A percentile compares a stretch with the other conserved stretches of the same genome.
Evolutionary conservation across 2,329 filamentous ascomycete genomes (phyloP).

Genomic region (Knoxdaviesia proteae): DNA sequence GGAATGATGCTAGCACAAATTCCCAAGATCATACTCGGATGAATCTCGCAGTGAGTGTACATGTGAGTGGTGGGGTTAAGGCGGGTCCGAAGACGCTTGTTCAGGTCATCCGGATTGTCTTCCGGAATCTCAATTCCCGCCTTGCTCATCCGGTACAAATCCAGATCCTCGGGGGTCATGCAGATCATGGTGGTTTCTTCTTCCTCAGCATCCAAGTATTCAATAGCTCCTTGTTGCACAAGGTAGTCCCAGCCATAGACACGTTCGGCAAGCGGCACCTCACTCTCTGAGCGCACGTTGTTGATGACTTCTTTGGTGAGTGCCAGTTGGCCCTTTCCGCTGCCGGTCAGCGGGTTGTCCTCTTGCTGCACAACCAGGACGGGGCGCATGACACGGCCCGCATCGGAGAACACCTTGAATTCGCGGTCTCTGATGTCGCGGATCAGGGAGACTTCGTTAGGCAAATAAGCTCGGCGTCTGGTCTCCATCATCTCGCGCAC

Average conservation of each 20-base stretch:
- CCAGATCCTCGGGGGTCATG: constrained; percentile 92
- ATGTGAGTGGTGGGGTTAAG: constrained; percentile 74
- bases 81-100: constrained; percentile 71
- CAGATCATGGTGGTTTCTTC: constrained; percentile 98
- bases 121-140: constrained; percentile 41
- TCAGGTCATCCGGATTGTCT: constrained; percentile 44
- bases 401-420: constrained; percentile 97
- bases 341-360: constrained; percentile 42
- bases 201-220: constrained; percentile 94
- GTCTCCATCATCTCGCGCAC: constrained; percentile 61
- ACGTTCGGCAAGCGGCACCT: constrained; percentile 38
- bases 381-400: constrained; percentile 82
- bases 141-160: constrained; percentile 52
- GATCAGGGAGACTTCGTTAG: constrained; percentile 82
- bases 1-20: constrained; percentile 99
- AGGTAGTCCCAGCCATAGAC: constrained; percentile 81
- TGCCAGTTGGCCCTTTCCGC: constrained; percentile 47
- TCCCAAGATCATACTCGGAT: constrained; percentile 95
- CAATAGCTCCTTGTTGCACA: constrained; percentile 66
- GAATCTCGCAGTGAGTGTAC: constrained; percentile 97
- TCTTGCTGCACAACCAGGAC: constrained; percentile 88
- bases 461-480: constrained; percentile 63
- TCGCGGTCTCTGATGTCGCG: constrained; percentile 92
- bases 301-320: constrained; percentile 69
- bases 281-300: constrained; percentile 52